Conservation (phyloP, 2,329 filamentous ascomycete species). For the Neurospora sp. region DNA sequence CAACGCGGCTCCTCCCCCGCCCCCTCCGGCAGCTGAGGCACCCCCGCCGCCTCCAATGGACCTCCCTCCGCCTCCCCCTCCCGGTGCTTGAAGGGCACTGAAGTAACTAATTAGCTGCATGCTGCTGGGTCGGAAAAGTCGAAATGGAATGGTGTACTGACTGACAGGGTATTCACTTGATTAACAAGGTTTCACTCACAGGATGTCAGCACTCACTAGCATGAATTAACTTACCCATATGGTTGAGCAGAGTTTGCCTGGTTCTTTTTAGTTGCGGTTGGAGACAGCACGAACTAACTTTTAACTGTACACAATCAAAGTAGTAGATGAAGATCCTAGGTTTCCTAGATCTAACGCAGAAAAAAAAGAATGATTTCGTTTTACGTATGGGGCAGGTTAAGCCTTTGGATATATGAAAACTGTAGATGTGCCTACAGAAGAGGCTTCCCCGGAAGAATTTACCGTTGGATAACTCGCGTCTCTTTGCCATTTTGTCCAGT, state of each 20-base stretch:
- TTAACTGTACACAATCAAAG: not conserved
- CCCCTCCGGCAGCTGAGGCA: slow-evolving; percentile 25
- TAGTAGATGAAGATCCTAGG: not conserved
- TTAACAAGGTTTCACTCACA: not conserved
- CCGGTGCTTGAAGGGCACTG: slow-evolving; percentile 16
- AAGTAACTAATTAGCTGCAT: slow-evolving; percentile 18
- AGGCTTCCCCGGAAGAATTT: not conserved
- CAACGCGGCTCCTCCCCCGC: slow-evolving; percentile 21
- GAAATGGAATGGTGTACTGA: not conserved
- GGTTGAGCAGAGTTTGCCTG: not conserved
- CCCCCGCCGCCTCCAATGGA: slow-evolving; percentile 28
- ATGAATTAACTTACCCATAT: not conserved
- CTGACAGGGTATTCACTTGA: not conserved
- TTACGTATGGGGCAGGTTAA: not conserved
- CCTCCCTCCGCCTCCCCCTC: slow-evolving; percentile 25
- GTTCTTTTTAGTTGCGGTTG: not conserved
- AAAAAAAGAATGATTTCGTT: not conserved
- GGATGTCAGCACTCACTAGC: not conserved
- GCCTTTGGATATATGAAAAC: not conserved
- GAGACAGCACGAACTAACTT: not conserved
- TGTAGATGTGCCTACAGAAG: too few species aligned
- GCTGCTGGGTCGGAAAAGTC: not conserved
- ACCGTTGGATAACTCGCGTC: not conserved
- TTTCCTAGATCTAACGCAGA: not conserved
- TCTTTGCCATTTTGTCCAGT: not conserved